Evolutionary conservation across 2,329 filamentous ascomycete genomes (phyloP).

Genomic region (Pseudogymnoascus sp.): DNA sequence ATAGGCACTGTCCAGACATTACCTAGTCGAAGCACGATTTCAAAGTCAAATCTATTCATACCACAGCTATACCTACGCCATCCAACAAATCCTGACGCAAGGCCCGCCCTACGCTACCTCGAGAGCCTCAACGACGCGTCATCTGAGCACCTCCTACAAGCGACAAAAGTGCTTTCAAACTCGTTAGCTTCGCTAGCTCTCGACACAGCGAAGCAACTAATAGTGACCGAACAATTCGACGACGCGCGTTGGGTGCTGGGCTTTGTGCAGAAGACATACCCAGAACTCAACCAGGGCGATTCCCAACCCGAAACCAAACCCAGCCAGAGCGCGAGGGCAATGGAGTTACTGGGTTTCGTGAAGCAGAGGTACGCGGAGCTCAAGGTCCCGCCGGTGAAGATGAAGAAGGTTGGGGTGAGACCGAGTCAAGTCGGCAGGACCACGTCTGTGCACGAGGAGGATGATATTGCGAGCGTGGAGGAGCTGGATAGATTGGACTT

Average conservation of each 20-base stretch:
- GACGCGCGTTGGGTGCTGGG: constrained; percentile 23
- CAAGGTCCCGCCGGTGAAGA: background rate
- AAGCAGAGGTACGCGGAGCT: background rate
- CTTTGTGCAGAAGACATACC: constrained; percentile 19
- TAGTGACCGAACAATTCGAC: constrained; percentile 16
- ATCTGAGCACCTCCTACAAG: constrained; percentile 10
- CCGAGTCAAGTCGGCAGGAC: constrained; percentile 43
- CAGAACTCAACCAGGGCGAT: constrained; percentile 17
- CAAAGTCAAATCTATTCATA: background rate
- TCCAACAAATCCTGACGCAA: constrained; percentile 20
- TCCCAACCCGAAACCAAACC: constrained; percentile 14
- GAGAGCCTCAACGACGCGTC: background rate
- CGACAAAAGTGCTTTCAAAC: background rate
- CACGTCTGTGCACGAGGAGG: constrained; percentile 13
- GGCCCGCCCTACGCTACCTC: constrained; percentile 15
- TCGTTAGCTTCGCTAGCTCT: constrained; percentile 15
- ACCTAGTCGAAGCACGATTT: background rate
- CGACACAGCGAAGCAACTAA: constrained; percentile 20
- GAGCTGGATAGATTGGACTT: background rate
- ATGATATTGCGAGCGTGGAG: background rate
- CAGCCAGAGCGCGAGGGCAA: constrained; percentile 20
- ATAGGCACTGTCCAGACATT: constrained; percentile 14
- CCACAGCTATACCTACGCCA: constrained; percentile 20
- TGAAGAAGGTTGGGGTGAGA: background rate
- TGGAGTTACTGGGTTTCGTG: constrained; percentile 21